phyloP scores from a whole-genome alignment of 1,284 basidiomycete genomes.

The Cystobasidium sp. region DNA sequence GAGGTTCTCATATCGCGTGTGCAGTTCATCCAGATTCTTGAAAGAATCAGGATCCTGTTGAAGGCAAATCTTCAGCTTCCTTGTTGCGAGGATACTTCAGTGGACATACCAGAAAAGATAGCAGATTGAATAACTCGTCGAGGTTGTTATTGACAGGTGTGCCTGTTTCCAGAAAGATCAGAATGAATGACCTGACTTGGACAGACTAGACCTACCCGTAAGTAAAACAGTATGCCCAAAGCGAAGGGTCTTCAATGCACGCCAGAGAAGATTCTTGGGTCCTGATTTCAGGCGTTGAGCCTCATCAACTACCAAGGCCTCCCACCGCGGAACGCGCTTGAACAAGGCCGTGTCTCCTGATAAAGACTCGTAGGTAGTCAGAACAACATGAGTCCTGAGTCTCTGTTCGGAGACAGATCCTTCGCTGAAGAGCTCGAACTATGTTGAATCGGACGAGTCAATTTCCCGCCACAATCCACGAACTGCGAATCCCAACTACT shows the following conservation, averaged over 20 bases:
- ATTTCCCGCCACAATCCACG: too few relatives aligned
- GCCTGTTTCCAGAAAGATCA: conserved; percentile 58
- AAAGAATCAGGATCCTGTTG: conserved; percentile 29
- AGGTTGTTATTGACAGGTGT: conserved; percentile 98
- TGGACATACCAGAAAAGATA: conserved; percentile 75
- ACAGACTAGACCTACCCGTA: conserved; percentile 69
- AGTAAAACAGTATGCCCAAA: conserved; percentile 83
- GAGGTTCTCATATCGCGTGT: conserved; percentile 65
- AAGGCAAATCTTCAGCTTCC: conserved; percentile 67
- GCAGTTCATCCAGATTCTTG: conserved; percentile 68
- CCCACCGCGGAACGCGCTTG: conserved; percentile 83
- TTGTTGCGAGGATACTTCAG: conserved; percentile 58
- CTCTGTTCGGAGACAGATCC: conserved; percentile 20
- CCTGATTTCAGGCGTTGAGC: conserved; percentile 62
- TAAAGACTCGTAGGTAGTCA: conserved; percentile 79
- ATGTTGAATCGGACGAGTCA: neutral
- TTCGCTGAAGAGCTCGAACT: conserved; percentile 42
- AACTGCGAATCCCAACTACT: neutral
- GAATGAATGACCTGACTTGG: neutral
- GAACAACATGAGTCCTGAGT: conserved; percentile 64
- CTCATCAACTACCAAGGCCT: conserved; percentile 87
- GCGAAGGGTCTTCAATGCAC: conserved; percentile 76
- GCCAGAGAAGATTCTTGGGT: conserved; percentile 79
- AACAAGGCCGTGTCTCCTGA: conserved; percentile 70
- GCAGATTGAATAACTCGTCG: conserved; percentile 88